phyloP scores from a whole-genome alignment of 306 rosid species.

The Sechiopsis laciniata region DNA sequence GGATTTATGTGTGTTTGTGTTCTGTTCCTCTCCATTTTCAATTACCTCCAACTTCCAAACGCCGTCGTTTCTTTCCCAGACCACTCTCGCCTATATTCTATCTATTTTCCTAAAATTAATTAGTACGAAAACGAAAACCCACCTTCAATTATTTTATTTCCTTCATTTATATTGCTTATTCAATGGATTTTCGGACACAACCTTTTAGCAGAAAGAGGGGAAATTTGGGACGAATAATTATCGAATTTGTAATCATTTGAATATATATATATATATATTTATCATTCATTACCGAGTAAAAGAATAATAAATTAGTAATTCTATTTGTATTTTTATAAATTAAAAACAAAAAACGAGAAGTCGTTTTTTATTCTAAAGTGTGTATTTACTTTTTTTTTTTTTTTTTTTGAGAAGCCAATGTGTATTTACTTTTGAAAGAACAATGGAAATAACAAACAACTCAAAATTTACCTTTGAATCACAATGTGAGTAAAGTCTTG shows the following conservation, averaged over 20 bases:
- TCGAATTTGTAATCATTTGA: neutral
- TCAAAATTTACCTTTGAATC: too few species aligned
- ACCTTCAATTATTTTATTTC: too few species aligned
- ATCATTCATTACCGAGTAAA: neutral
- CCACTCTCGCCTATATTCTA: too few species aligned
- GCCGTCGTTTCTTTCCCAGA: neutral
- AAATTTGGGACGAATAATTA: neutral
- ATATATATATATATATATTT: neutral
- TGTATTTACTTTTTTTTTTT: neutral
- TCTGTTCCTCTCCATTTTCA: slow-evolving; percentile 23
- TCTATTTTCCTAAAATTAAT: too few species aligned
- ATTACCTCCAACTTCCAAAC: slow-evolving; percentile 13
- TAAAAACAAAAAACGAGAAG: neutral
- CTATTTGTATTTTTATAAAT: too few species aligned
- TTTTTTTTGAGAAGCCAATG: too few species aligned
- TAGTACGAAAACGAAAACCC: too few species aligned
- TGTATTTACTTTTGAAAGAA: neutral
- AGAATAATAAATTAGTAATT: too few species aligned
- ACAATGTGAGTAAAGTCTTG: too few species aligned
- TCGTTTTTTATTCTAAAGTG: too few species aligned
- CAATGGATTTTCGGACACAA: neutral
- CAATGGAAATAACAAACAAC: too few species aligned
- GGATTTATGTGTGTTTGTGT: slow-evolving; percentile 26
- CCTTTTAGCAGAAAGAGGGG: neutral
- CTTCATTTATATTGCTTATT: too few species aligned